Evolutionary conservation across 176 grass and related monocot genomes (phyloP).

Genomic region (Lolium multiflorum): DNA sequence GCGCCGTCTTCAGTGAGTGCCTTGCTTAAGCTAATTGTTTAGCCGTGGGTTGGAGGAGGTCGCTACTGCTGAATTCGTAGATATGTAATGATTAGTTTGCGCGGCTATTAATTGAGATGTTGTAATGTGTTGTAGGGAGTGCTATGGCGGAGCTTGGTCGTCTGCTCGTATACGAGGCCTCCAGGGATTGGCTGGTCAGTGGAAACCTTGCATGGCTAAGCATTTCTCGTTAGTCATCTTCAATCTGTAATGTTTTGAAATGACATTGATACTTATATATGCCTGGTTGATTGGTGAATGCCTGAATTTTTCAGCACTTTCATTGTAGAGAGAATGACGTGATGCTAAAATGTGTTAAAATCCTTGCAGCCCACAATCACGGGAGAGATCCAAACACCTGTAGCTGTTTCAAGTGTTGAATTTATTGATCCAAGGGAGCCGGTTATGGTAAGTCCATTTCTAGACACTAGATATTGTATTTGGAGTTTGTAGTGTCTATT

Average conservation of each 20-base stretch:
- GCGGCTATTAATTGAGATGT: background rate
- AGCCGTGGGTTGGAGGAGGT: background rate
- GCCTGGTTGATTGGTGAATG: background rate
- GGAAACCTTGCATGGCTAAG: conserved; percentile 28
- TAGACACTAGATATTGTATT: conserved; percentile 5
- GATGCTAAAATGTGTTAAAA: conserved; percentile 35
- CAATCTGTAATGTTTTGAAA: conserved; percentile 21
- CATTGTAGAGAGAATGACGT: background rate
- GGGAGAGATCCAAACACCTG: conserved; percentile 82
- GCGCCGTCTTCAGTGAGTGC: conserved; percentile 86
- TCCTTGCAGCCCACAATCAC: conserved; percentile 90
- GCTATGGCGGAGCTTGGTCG: conserved; percentile 96
- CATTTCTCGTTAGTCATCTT: background rate
- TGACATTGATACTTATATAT: conserved; percentile 11
- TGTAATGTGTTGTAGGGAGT: conserved; percentile 62
- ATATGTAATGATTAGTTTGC: background rate
- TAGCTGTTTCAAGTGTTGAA: conserved; percentile 88
- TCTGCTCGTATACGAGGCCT: conserved; percentile 93
- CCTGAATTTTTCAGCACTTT: background rate
- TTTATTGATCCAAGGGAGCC: conserved; percentile 98
- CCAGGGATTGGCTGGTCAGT: conserved; percentile 97
- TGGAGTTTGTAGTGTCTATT: conserved; percentile 26
- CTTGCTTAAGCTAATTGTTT: conserved; percentile 13
- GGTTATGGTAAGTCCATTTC: conserved; percentile 68
- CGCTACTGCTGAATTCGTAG: background rate